A percentile compares a stretch with the other conserved stretches of the same genome.
These are phyloP conservation scores for Mycena metata DNA, from an alignment of 768 basidiomycete genomes.

Conservation along the genomic window DNA sequence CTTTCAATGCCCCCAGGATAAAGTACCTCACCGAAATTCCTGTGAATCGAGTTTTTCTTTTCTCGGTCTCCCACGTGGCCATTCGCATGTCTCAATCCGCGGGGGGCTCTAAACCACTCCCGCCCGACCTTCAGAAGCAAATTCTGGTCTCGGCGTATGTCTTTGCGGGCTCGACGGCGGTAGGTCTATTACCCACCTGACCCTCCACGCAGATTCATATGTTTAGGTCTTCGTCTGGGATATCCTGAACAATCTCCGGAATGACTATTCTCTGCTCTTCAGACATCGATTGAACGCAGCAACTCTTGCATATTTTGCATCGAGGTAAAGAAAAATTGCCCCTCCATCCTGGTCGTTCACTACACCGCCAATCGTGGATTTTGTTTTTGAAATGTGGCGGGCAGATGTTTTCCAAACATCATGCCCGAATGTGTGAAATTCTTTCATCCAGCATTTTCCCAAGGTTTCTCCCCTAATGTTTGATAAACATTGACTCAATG, in stretches of 20 bases:
- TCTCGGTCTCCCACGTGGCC: too few relatives aligned
- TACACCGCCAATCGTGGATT: too few relatives aligned
- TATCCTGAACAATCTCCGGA: constrained; percentile 41
- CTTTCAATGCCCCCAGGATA: too few relatives aligned
- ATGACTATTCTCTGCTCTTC: constrained; percentile 43
- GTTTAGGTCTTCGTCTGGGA: constrained; percentile 49
- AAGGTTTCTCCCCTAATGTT: too few relatives aligned
- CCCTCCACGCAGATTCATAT: neutral
- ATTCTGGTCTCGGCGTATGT: constrained; percentile 19
- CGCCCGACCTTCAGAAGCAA: too few relatives aligned
- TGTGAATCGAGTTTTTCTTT: too few relatives aligned
- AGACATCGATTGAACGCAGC: constrained; percentile 32
- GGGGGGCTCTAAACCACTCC: neutral
- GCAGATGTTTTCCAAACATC: too few relatives aligned
- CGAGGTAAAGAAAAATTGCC: constrained; percentile 3
- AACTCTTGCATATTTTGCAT: constrained; percentile 41
- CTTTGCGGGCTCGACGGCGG: constrained; percentile 13
- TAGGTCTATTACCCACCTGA: neutral
- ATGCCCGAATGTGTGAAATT: too few relatives aligned
- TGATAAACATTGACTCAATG: too few relatives aligned
- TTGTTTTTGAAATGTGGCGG: too few relatives aligned
- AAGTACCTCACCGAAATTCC: too few relatives aligned
- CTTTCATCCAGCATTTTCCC: too few relatives aligned
- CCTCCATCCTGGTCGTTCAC: neutral
- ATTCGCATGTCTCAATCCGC: neutral